These are phyloP conservation scores for Exophiala dermatitidis DNA, from an alignment of 2,329 filamentous ascomycete species.

Conservation along the genomic window DNA sequence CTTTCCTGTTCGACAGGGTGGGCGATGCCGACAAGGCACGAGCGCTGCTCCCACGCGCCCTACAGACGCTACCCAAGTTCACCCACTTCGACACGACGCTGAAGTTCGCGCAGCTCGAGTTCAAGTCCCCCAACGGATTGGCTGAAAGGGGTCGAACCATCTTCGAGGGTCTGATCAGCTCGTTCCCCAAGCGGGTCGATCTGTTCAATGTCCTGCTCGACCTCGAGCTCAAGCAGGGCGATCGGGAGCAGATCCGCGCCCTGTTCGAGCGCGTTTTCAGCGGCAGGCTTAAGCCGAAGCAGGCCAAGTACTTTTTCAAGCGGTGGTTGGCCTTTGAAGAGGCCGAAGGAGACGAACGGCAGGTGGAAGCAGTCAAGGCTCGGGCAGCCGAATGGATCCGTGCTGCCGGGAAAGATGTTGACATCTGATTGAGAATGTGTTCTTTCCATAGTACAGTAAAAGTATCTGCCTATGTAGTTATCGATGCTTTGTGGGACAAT, in stretches of 20 bases:
- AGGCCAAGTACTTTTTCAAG: slow-evolving; percentile 83
- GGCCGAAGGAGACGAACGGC: slow-evolving; percentile 58
- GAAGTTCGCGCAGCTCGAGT: slow-evolving; percentile 88
- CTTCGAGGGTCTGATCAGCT: slow-evolving; percentile 78
- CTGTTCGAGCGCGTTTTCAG: slow-evolving; percentile 71
- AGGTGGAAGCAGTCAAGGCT: slow-evolving; percentile 61
- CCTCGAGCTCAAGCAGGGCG: slow-evolving; percentile 61
- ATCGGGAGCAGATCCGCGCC: slow-evolving; percentile 60
- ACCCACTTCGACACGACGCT: slow-evolving; percentile 69
- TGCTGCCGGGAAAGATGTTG: neutral
- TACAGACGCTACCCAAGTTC: slow-evolving; percentile 67
- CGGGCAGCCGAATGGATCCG: slow-evolving; percentile 46
- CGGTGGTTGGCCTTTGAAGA: slow-evolving; percentile 88
- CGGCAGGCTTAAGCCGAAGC: slow-evolving; percentile 64
- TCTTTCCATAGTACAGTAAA: neutral
- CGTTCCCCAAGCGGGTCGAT: slow-evolving; percentile 83
- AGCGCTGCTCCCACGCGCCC: slow-evolving; percentile 70
- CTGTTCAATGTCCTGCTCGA: slow-evolving; percentile 90
- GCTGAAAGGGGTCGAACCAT: slow-evolving; percentile 88
- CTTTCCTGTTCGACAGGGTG: slow-evolving; percentile 74
- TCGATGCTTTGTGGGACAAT: too few species aligned
- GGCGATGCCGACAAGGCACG: slow-evolving; percentile 66
- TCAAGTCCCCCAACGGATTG: slow-evolving; percentile 72
- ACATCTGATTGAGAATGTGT: neutral
- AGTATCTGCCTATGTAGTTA: too few species aligned